These are phyloP conservation scores for Pleomassaria siparia DNA, from an alignment of 2,329 filamentous ascomycete genomes.

Conservation along the genomic window DNA sequence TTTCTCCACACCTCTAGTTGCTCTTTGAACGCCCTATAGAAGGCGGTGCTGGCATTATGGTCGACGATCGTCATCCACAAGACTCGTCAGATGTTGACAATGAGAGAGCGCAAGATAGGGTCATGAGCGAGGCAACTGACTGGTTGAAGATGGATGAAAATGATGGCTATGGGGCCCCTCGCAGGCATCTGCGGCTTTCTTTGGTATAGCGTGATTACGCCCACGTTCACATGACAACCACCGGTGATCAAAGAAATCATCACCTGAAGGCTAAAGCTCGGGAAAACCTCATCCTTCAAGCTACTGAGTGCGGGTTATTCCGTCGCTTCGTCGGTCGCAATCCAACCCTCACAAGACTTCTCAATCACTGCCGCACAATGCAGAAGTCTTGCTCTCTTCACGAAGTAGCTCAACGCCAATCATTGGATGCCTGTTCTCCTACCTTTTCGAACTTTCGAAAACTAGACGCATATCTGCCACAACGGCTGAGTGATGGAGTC, in stretches of 20 bases:
- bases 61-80: neutral
- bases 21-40: neutral
- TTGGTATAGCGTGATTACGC: neutral
- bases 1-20: too few relatives aligned
- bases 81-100: constrained; percentile 4
- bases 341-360: neutral
- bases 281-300: too few relatives aligned
- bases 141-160: constrained; percentile 18
- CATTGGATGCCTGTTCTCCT: constrained; percentile 9
- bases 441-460: constrained; percentile 9
- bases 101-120: constrained; percentile 10
- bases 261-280: neutral
- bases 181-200: constrained; percentile 3
- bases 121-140: constrained; percentile 21
- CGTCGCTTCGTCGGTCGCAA: constrained; percentile 3
- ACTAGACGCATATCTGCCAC: constrained; percentile 6
- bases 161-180: constrained; percentile 17
- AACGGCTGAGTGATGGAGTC: neutral
- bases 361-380: neutral
- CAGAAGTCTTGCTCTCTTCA: neutral
- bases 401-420: constrained; percentile 17
- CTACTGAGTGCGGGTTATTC: neutral
- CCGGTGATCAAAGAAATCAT: neutral
- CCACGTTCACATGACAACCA: constrained; percentile 2
- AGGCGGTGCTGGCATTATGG: neutral